Percentiles rank a stretch among this genome's conserved stretches.
Conservation (phyloP, 2,329 filamentous ascomycete species). For the Emericellopsis cladophorae region DNA sequence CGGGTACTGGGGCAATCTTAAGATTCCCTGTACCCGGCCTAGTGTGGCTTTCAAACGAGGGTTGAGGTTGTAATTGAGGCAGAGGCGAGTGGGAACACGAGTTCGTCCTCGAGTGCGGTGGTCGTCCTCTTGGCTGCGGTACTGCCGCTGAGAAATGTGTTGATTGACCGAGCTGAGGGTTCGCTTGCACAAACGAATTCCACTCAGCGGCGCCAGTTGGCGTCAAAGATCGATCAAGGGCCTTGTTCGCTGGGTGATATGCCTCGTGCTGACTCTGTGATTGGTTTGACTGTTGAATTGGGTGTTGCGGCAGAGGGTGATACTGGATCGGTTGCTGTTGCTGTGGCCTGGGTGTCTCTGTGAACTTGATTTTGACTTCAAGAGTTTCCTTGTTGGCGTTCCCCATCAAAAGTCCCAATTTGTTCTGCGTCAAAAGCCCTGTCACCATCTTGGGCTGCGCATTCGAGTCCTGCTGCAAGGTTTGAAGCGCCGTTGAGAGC, state of each 20-base stretch:
- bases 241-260: conserved; percentile 8
- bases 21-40: conserved; percentile 15
- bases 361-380: conserved; percentile 83
- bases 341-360: conserved; percentile 43
- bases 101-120: conserved; percentile 15
- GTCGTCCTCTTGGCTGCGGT: conserved; percentile 13
- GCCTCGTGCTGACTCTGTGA: conserved; percentile 2
- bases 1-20: conserved; percentile 20
- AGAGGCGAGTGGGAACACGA: conserved; percentile 10
- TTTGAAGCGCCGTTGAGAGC: conserved; percentile 67
- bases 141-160: conserved; percentile 12
- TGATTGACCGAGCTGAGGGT: conserved; percentile 37
- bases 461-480: conserved; percentile 22
- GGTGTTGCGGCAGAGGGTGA: conserved; percentile 6
- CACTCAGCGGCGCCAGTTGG: conserved; percentile 61
- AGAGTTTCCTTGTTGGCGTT: conserved; percentile 69
- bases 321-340: conserved; percentile 8
- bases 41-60: conserved; percentile 1
- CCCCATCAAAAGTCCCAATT: conserved; percentile 71
- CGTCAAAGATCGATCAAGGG: conserved; percentile 23
- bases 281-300: neutral
- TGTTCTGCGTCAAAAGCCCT: conserved; percentile 78
- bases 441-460: conserved; percentile 63
- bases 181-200: conserved; percentile 64
- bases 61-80: neutral